Evolutionary conservation across 495 filamentous ascomycete genomes (phyloP).

Genomic region (Tuber indicum): DNA sequence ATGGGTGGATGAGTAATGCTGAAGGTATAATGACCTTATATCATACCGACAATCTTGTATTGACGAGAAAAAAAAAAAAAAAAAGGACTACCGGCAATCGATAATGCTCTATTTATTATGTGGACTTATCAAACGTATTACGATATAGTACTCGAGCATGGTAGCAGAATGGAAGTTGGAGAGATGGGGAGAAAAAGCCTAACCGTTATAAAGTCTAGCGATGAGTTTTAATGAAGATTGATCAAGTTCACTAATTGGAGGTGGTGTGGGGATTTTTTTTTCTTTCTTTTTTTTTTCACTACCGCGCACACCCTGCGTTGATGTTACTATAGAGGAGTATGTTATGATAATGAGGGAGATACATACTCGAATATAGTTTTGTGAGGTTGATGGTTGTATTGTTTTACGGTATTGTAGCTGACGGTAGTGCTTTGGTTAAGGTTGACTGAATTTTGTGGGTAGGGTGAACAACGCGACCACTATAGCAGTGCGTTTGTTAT

Average conservation of each 20-base stretch:
- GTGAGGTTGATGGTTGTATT: neutral
- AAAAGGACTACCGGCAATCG: too few species aligned
- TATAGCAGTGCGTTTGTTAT: too few species aligned
- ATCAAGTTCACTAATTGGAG: too few species aligned
- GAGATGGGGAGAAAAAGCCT: neutral
- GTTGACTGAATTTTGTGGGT: too few species aligned
- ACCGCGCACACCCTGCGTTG: neutral
- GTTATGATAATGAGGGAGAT: neutral
- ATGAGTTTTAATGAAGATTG: neutral
- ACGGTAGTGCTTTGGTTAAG: too few species aligned
- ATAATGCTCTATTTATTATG: too few species aligned
- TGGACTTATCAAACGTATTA: too few species aligned
- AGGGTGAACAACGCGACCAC: too few species aligned
- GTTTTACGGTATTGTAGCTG: neutral
- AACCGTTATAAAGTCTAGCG: neutral
- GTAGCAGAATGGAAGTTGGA: too few species aligned
- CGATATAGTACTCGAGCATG: too few species aligned
- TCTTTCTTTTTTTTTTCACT: neutral
- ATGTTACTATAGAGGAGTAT: neutral
- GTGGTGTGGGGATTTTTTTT: neutral
- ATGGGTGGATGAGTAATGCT: too few species aligned
- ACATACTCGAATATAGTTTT: neutral
- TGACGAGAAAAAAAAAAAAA: neutral
- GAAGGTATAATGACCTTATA: neutral
- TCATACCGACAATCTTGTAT: neutral